phyloP scores from a whole-genome alignment of 352 stramenopile species.

The Globisporangium solare region DNA sequence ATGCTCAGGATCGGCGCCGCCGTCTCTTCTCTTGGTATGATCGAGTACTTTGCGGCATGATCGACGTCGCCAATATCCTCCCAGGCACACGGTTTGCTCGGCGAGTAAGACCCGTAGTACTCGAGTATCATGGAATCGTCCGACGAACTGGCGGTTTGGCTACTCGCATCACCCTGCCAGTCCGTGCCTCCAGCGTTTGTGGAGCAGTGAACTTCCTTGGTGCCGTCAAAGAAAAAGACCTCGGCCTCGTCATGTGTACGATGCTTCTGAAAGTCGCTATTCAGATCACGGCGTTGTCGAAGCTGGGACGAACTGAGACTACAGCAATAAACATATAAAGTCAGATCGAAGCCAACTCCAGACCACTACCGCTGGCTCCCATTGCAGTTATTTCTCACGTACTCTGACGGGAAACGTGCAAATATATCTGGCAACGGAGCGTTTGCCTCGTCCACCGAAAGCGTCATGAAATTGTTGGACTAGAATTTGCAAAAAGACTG shows the following conservation, averaged over 20 bases:
- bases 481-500: neutral
- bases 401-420: slow-evolving; percentile 5
- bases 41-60: neutral
- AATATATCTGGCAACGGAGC: slow-evolving; percentile 10
- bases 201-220: slow-evolving; percentile 20
- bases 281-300: neutral
- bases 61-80: slow-evolving; percentile 35
- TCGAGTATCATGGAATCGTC: slow-evolving; percentile 1
- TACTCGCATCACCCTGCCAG: slow-evolving; percentile 14
- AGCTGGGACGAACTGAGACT: neutral
- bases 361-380: neutral
- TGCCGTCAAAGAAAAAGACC: slow-evolving; percentile 40
- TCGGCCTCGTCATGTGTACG: slow-evolving; percentile 11
- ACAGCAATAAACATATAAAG: neutral
- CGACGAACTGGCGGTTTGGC: slow-evolving; percentile 15
- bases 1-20: slow-evolving; percentile 9
- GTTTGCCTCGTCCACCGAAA: slow-evolving; percentile 3
- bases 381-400: neutral
- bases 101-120: neutral
- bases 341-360: neutral
- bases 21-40: slow-evolving; percentile 9
- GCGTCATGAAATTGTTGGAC: slow-evolving; percentile 9
- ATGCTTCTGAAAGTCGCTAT: neutral
- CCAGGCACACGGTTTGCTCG: slow-evolving; percentile 25
- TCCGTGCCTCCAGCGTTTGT: neutral